Evolutionary conservation across 305 asterid species (phyloP).

Genomic region (Fraxinus paxiana): DNA sequence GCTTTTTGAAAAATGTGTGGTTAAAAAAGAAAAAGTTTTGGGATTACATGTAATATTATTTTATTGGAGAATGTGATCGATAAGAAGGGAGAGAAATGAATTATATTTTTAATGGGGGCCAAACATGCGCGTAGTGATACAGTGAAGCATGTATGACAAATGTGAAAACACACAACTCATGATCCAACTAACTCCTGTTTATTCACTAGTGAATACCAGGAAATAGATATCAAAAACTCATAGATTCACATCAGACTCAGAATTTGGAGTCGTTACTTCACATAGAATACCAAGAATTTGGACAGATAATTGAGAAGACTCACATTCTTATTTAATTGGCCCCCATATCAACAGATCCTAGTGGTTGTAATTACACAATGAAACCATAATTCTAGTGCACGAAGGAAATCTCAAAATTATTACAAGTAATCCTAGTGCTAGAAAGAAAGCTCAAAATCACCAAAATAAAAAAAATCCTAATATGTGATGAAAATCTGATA

Average conservation of each 20-base stretch:
- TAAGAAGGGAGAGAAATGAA: background rate
- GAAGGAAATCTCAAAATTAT: background rate
- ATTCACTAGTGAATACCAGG: background rate
- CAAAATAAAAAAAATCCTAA: background rate
- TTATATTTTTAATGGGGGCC: background rate
- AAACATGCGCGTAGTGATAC: background rate
- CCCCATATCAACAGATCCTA: background rate
- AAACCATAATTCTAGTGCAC: background rate
- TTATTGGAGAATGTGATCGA: background rate
- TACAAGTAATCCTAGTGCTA: background rate
- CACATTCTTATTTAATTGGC: background rate
- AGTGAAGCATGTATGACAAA: background rate
- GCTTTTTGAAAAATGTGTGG: background rate
- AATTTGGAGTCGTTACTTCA: background rate
- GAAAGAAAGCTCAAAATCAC: background rate
- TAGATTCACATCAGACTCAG: background rate
- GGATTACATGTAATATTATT: background rate
- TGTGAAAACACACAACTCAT: background rate
- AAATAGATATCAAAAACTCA: background rate
- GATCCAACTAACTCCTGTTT: background rate
- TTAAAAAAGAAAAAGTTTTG: background rate
- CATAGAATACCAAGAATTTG: background rate
- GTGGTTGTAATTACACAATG: background rate
- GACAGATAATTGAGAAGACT: background rate
- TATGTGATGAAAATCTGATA: background rate